Base-by-base conservation (phyloP, 805 yeast species). In the Saturnispora zaruensis region DNA sequence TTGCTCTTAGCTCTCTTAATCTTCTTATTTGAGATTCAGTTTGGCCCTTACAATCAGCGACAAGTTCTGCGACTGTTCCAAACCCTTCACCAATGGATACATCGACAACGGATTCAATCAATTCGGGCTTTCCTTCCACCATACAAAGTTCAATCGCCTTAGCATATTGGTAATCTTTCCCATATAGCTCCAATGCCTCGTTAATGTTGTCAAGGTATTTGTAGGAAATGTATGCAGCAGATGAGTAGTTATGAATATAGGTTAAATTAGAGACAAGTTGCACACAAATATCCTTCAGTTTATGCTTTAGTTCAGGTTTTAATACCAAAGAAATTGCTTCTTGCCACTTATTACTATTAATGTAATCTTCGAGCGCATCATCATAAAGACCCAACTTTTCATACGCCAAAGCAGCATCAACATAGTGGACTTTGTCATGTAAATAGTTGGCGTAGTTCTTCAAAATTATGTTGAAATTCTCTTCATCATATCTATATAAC, bases 31-130 rank as follows among this genome's bases (percentile, higher is more conserved):
- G 99, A 0, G 98, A 85, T 41, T 72, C 76, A 20, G 87, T 67
- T 71, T 93, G 99, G 14, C 84, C 79, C 58, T 79, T 81, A 70
- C 97, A 93, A 64, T 93, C 99, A n/a, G 96, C 93, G 37, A 91
- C 65, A 30, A 93, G 71, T 66, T 93, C 98, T 5, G 95, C 91
- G 54, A 89, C 72, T 0, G 76, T 71, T 55, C 95, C 96, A 66
- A 89, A 93, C 1, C 95, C 93, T 64, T 91, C 98, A 45, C 85
- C 82, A 34, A 91, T 65, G 18, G 82, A 85, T 1, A 82, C 78
- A 56, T 87, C 96, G 45, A 89, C 76, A 13, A 84, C 68, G 4
- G 72, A 66, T 42, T 75, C 78, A 11, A 87, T 66, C 25, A 83
- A 63, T 13, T 77, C 80, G 0, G 59, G 46, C 45, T 60, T 61